Evolutionary conservation across 2,329 filamentous ascomycete species (phyloP), one percentile per base, ranked within the genome.

Genomic region (Stromatinia cepivora): DNA sequence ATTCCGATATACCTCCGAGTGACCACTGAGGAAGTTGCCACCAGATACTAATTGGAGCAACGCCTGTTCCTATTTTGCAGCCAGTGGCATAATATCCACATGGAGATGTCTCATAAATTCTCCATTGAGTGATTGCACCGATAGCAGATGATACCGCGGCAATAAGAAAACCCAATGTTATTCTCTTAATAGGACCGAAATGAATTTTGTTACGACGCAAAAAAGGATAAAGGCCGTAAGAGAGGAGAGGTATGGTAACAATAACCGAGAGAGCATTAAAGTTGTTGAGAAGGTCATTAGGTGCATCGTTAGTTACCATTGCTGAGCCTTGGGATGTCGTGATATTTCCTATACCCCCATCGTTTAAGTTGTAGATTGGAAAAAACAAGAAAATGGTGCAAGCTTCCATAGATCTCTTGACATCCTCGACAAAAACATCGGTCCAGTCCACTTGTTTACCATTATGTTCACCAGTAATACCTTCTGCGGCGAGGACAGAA

Each of bases 401-500:
- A 69, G 90, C 89, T 76, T 86, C 83, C 70, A 91, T 81, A 71
- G 90, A 89, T 79, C 91, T 89, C 65, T 84, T 84, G 64, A 93
- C 88, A 77, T 93, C 90, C 76, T 92, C 90, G 31, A 94, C 91
- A 88, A 91, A 94, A 54, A 86, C 86, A 74, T 94, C 92, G 71
- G 94, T 91, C 76, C 93, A 93, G 0, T 88, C 90, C 87, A 94
- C 92, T n/a, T 25, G 25, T 31, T 58, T 69, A 11, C 67, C 67
- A 25, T 42, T 57, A 39, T 65, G 28, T 36, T 53, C 66, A 36
- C 36, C 42, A 46, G 48, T 69, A 28, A 56, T 22, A 53, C 59
- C 59, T 87, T 90, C 92, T 0, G 70, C 66, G 0, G 90, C 90
- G 69, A 87, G 86, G 53, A 83, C 81, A 1, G 87, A 90, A 3